A percentile compares a stretch with the other conserved stretches of the same genome.
Evolutionary conservation across 805 yeast genomes (phyloP).

Genomic region (Saccharomycopsis sp.): DNA sequence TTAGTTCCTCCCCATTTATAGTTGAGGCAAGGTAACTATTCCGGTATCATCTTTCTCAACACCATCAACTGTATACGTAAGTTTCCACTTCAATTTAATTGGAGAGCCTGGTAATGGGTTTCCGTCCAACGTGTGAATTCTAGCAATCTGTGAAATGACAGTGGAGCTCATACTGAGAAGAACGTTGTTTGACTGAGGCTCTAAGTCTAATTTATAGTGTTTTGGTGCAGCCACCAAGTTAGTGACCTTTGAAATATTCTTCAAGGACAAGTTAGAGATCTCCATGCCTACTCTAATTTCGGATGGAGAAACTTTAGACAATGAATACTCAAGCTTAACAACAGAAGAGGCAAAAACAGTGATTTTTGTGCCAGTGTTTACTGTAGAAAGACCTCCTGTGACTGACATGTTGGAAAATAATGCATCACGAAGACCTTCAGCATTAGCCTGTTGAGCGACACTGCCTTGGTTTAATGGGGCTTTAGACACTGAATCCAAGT

Average conservation of each 20-base stretch:
- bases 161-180: conserved; percentile 42
- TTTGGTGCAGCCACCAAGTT: conserved; percentile 70
- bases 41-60: conserved; percentile 50
- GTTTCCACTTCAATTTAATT: conserved; percentile 75
- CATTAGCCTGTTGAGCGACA: conserved; percentile 19
- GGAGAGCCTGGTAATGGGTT: conserved; percentile 30
- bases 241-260: conserved; percentile 40
- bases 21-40: conserved; percentile 26
- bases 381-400: conserved; percentile 16
- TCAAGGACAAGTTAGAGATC: conserved; percentile 44
- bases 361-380: conserved; percentile 24
- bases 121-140: conserved; percentile 32
- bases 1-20: too few relatives aligned
- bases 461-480: conserved; percentile 21
- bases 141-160: conserved; percentile 45
- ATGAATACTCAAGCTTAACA: conserved; percentile 44
- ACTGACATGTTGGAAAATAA: conserved; percentile 19
- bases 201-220: conserved; percentile 46
- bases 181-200: conserved; percentile 53
- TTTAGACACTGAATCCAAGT: conserved; percentile 13
- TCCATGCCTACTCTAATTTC: conserved; percentile 34
- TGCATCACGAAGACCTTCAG: conserved; percentile 21
- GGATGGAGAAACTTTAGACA: conserved; percentile 32
- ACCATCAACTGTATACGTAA: conserved; percentile 47
- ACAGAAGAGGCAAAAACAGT: conserved; percentile 38